Evolutionary conservation across 768 basidiomycete species (phyloP).

Genomic region (Lactifluus rugatus): DNA sequence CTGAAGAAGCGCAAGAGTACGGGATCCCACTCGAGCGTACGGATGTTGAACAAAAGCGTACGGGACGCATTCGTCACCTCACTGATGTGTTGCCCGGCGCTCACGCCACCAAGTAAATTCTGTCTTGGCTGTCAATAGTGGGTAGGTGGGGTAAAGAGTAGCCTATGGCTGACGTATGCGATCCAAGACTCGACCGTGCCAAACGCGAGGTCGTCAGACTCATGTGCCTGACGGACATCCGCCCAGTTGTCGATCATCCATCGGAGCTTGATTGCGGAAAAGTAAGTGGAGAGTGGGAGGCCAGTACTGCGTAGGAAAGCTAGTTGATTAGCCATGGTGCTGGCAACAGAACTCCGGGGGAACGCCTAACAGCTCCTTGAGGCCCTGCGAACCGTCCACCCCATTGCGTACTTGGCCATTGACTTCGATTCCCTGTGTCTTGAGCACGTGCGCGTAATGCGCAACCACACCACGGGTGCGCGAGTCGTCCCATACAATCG

Average conservation of each 20-base stretch:
- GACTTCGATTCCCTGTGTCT: constrained; percentile 66
- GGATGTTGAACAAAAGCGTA: constrained; percentile 82
- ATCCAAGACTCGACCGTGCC: constrained; percentile 99
- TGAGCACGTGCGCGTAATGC: constrained; percentile 65
- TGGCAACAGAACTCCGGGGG: not conserved
- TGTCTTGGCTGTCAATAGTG: constrained; percentile 24
- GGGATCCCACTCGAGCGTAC: constrained; percentile 74
- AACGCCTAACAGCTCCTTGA: constrained; percentile 54
- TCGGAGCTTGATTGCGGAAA: constrained; percentile 90
- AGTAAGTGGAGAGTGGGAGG: constrained; percentile 93
- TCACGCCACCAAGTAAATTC: constrained; percentile 76
- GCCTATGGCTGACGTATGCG: constrained; percentile 48
- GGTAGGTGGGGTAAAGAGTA: not conserved
- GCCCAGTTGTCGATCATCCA: constrained; percentile 92
- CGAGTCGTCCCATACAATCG: constrained; percentile 96
- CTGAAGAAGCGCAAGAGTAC: constrained; percentile 82
- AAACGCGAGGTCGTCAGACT: constrained; percentile 72
- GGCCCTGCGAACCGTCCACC: constrained; percentile 50
- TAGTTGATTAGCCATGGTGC: constrained; percentile 1
- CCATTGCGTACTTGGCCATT: constrained; percentile 62
- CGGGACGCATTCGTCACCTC: constrained; percentile 97
- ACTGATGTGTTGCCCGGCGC: constrained; percentile 66
- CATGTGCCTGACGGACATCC: constrained; percentile 68
- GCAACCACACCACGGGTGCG: constrained; percentile 80
- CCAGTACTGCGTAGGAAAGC: constrained; percentile 55